Percentiles rank a stretch among this genome's conserved stretches.
These are phyloP conservation scores for Cryptococcus sp. DNA, from an alignment of 1,284 basidiomycete genomes.

Conservation along the genomic window DNA sequence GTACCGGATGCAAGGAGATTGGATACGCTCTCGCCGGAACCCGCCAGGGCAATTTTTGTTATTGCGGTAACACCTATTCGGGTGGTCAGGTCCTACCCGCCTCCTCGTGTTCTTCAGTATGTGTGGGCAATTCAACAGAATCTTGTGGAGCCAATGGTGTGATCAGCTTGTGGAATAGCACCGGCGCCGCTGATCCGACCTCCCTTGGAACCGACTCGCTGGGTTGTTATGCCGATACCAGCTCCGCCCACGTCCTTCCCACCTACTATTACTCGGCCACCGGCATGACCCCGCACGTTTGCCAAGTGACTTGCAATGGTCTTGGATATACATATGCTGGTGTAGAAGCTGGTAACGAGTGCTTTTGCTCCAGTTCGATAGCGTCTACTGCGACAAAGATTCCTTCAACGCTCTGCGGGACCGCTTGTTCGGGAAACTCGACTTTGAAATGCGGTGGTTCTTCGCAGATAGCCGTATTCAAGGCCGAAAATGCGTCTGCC, in stretches of 20 bases:
- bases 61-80: slow-evolving; percentile 18
- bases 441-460: not conserved
- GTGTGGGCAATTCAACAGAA: not conserved
- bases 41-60: not conserved
- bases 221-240: no score
- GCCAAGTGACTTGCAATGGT: slow-evolving; percentile 14
- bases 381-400: not conserved
- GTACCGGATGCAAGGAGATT: not conserved
- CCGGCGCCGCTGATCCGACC: no score
- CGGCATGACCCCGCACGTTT: slow-evolving; percentile 13
- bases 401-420: not conserved
- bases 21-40: not conserved
- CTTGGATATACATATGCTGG: slow-evolving; percentile 26
- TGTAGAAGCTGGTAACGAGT: slow-evolving; percentile 18
- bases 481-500: no score
- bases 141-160: not conserved
- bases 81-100: not conserved
- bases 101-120: not conserved
- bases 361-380: slow-evolving; percentile 25
- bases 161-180: not conserved
- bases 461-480: no score
- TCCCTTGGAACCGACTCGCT: no score
- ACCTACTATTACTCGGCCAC: slow-evolving; percentile 9
- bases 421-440: not conserved
- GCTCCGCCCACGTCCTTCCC: no score